These are phyloP conservation scores for Anthracocystis panici-leucophaei DNA, from an alignment of 1,284 basidiomycete species.

Conservation along the genomic window DNA sequence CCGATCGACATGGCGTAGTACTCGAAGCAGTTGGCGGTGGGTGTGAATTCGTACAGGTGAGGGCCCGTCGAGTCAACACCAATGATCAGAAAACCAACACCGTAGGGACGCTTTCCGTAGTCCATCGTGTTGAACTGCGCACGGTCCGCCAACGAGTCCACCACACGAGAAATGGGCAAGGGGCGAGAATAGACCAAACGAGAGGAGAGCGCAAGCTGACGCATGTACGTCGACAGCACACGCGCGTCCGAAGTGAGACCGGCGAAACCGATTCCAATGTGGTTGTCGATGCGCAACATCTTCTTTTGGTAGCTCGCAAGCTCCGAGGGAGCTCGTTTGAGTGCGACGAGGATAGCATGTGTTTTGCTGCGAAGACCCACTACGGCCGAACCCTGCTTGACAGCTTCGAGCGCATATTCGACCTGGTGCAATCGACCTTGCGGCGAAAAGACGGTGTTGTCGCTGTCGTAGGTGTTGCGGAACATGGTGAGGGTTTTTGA, in stretches of 20 bases:
- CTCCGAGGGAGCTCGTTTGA: conserved; percentile 99
- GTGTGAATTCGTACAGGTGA: conserved; percentile 97
- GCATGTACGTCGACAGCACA: conserved; percentile 91
- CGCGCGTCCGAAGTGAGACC: conserved; percentile 97
- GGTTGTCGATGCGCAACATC: conserved; percentile 99
- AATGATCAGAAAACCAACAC: conserved; percentile 97
- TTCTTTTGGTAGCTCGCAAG: conserved; percentile 99
- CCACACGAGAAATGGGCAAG: conserved; percentile 91
- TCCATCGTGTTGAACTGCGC: conserved; percentile 99
- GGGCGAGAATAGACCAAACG: conserved; percentile 95
- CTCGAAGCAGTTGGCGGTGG: conserved; percentile 96
- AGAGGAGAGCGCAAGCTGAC: conserved; percentile 95
- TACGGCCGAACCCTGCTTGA: conserved; percentile 98
- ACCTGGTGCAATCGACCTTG: conserved; percentile 82
- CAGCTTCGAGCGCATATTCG: conserved; percentile 98
- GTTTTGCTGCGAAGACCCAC: conserved; percentile 95
- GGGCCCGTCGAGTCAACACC: conserved; percentile 94
- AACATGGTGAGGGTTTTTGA: conserved; percentile 42
- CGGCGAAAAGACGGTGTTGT: conserved; percentile 69
- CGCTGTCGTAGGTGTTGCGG: conserved; percentile 68
- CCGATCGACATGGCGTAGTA: conserved; percentile 99
- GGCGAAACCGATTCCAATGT: conserved; percentile 97
- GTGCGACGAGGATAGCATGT: conserved; percentile 89
- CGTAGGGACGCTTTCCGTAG: conserved; percentile 96
- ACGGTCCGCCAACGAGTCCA: conserved; percentile 95